phyloP scores from a whole-genome alignment of 306 rosid genomes.

The Bauhinia variegata region DNA sequence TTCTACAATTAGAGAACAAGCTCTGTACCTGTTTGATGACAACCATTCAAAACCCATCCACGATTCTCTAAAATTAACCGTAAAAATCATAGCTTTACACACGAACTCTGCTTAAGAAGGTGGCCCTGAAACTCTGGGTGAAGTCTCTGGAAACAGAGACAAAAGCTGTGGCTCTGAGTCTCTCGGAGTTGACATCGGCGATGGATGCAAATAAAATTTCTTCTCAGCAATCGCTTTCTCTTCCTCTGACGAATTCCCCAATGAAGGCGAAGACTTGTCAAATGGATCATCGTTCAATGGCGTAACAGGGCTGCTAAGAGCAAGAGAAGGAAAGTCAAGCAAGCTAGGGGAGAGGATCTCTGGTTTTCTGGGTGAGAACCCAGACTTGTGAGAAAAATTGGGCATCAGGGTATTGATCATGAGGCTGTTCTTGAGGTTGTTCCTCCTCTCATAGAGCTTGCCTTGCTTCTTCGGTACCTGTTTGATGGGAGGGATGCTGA shows the following conservation, averaged over 20 bases:
- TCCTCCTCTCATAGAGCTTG: slow-evolving; percentile 88
- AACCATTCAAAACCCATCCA: slow-evolving; percentile 42
- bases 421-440: slow-evolving; percentile 73
- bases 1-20: slow-evolving; percentile 61
- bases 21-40: slow-evolving; percentile 43
- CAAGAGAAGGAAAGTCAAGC: slow-evolving; percentile 83
- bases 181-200: slow-evolving; percentile 72
- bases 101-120: slow-evolving; percentile 40
- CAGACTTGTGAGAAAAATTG: slow-evolving; percentile 54
- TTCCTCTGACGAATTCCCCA: slow-evolving; percentile 86
- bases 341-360: slow-evolving; percentile 91
- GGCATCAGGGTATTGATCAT: slow-evolving; percentile 82
- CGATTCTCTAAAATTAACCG: slow-evolving; percentile 35
- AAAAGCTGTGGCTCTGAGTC: slow-evolving; percentile 72
- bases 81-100: slow-evolving; percentile 20
- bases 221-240: slow-evolving; percentile 92
- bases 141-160: slow-evolving; percentile 76
- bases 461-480: slow-evolving; percentile 69
- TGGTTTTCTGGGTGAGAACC: slow-evolving; percentile 70
- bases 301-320: slow-evolving; percentile 91
- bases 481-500: slow-evolving; percentile 74
- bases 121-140: slow-evolving; percentile 84
- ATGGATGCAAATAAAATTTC: slow-evolving; percentile 81
- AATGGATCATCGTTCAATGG: slow-evolving; percentile 80
- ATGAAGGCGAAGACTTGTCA: slow-evolving; percentile 77